These are phyloP conservation scores for Aspergillus campestris DNA, from an alignment of 495 filamentous ascomycete species.

Conservation along the genomic window DNA sequence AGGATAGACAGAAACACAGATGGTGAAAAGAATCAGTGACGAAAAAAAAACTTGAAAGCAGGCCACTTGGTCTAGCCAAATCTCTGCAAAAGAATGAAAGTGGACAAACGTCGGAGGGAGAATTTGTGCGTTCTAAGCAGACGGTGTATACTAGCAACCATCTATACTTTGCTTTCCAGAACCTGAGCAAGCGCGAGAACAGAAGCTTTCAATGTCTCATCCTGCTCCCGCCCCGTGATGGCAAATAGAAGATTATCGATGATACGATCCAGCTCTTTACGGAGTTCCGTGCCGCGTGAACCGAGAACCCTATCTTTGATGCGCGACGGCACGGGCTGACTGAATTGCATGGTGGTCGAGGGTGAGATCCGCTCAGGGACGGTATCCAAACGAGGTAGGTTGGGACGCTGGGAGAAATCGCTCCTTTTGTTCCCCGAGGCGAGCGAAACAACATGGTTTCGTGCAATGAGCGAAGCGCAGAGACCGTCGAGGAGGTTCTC, in stretches of 20 bases:
- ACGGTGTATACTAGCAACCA: not conserved
- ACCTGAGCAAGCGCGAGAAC: slow-evolving; percentile 35
- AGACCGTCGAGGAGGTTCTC: slow-evolving; percentile 51
- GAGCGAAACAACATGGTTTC: slow-evolving; percentile 48
- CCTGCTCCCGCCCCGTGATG: slow-evolving; percentile 25
- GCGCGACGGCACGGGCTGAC: slow-evolving; percentile 18
- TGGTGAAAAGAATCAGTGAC: not conserved
- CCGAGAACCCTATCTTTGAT: slow-evolving; percentile 26
- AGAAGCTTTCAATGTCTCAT: slow-evolving; percentile 32
- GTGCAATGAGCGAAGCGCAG: slow-evolving; percentile 56
- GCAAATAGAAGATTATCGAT: slow-evolving; percentile 35
- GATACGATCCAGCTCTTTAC: slow-evolving; percentile 29
- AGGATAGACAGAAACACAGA: not conserved
- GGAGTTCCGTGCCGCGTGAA: slow-evolving; percentile 25
- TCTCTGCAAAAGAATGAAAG: not conserved
- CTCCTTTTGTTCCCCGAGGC: slow-evolving; percentile 19
- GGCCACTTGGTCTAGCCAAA: not conserved
- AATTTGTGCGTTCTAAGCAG: not conserved
- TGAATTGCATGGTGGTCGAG: slow-evolving; percentile 16
- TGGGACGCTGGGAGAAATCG: slow-evolving; percentile 12
- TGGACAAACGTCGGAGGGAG: too few relatives aligned
- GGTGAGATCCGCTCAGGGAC: slow-evolving; percentile 12
- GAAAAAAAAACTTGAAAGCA: slow-evolving; percentile 1
- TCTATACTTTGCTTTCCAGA: slow-evolving; percentile 27
- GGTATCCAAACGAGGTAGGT: slow-evolving; percentile 22